Evolutionary conservation across 345 rosid species (phyloP).

Genomic region (Leavenworthia alabamica): DNA sequence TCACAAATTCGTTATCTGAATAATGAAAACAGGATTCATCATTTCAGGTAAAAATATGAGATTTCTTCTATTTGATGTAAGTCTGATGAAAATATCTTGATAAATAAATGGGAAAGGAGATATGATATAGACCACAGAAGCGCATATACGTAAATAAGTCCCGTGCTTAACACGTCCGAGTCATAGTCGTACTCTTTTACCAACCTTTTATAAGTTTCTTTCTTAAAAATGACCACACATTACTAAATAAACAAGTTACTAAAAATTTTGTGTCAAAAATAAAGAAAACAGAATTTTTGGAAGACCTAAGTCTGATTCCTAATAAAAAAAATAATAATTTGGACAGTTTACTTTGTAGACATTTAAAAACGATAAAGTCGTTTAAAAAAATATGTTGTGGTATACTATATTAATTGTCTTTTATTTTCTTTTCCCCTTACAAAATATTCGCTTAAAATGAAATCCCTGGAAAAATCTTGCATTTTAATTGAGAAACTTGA

Average conservation of each 20-base stretch:
- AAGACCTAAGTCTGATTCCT: background rate
- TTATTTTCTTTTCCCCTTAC: no score
- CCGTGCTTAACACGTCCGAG: conserved; percentile 20
- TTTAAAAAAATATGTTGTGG: no score
- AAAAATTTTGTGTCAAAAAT: background rate
- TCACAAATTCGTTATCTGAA: background rate
- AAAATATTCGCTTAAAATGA: no score
- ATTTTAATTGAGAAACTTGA: no score
- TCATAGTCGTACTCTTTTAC: conserved; percentile 23
- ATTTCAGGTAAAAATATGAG: background rate
- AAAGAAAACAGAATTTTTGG: background rate
- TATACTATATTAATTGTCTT: no score
- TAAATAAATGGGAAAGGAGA: background rate
- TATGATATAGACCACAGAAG: conserved; percentile 9
- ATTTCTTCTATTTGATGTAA: background rate
- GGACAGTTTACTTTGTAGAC: background rate
- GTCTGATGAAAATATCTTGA: conserved; percentile 5
- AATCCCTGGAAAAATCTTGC: no score
- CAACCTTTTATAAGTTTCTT: conserved; percentile 11
- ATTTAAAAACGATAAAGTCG: background rate
- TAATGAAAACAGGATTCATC: background rate
- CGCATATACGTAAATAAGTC: background rate
- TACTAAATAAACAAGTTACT: background rate
- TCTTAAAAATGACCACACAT: conserved; percentile 19
- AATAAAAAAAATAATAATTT: background rate